Conservation (phyloP, 1,139 yeast species). For the Pichia sp. region DNA sequence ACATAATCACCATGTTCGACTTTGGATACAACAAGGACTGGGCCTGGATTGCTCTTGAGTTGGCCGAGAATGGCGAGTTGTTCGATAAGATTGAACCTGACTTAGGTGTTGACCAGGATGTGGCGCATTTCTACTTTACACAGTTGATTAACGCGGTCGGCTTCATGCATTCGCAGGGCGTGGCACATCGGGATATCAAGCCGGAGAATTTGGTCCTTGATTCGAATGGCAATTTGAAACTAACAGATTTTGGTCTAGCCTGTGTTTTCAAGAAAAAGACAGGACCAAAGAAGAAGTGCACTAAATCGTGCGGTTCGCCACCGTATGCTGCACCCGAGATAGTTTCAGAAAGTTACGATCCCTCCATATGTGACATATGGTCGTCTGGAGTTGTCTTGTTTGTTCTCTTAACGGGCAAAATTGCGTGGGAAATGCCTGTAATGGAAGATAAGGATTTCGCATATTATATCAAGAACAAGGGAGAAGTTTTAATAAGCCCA, state of each 20-base stretch:
- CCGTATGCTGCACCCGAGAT: slow-evolving; percentile 75
- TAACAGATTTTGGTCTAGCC: slow-evolving; percentile 68
- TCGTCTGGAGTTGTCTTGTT: slow-evolving; percentile 59
- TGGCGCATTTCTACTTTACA: slow-evolving; percentile 63
- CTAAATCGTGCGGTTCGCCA: slow-evolving; percentile 62
- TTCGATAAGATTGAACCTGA: slow-evolving; percentile 75
- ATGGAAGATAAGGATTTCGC: slow-evolving; percentile 42
- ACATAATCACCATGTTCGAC: slow-evolving; percentile 49
- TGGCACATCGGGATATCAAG: slow-evolving; percentile 84
- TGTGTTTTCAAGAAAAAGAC: slow-evolving; percentile 53
- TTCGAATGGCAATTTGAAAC: slow-evolving; percentile 54
- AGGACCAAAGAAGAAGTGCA: slow-evolving; percentile 53
- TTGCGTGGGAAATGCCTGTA: slow-evolving; percentile 64
- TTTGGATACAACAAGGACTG: slow-evolving; percentile 49
- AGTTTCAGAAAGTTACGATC: slow-evolving; percentile 43
- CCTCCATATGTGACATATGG: slow-evolving; percentile 57
- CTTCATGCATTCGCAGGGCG: slow-evolving; percentile 63
- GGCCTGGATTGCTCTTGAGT: slow-evolving; percentile 61
- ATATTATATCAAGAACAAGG: slow-evolving; percentile 39
- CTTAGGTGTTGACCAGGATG: slow-evolving; percentile 58
- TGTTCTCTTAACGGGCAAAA: slow-evolving; percentile 56
- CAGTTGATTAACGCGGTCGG: slow-evolving; percentile 55
- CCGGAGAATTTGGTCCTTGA: slow-evolving; percentile 87
- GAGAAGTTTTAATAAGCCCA: slow-evolving; percentile 40
- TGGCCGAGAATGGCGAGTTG: slow-evolving; percentile 66